Base-by-base conservation (phyloP, 2,329 filamentous ascomycete species). In the Neonectria magnoliae region DNA sequence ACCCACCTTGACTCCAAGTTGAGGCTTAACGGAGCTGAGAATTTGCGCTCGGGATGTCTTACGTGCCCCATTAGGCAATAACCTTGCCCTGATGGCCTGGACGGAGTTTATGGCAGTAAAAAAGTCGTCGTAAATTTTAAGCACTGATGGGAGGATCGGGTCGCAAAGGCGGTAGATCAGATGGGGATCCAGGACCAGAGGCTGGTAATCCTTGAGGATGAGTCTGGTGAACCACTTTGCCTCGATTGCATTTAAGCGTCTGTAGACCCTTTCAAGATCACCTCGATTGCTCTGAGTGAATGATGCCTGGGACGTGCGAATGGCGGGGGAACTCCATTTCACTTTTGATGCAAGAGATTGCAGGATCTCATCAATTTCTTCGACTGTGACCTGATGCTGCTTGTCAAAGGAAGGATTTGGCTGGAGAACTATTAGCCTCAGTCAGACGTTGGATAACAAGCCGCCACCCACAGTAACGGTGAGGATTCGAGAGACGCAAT, bases 191-290 rank as follows among this genome's bases (percentile, higher is more conserved):
- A 97, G 74, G 2, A 85, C 76, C 0, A 94, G 82, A 0, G 91
- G 91, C n/a, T 85, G 83, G 64, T 90, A 92, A 67, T 90, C 87
- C 74, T 97, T 96, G 29, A 97, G 81, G 6, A 97, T 83, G 31
- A 98, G 81, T 4, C 94, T 86, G 0, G 92, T 92, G 11, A 97
- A 84, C 94, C 94, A 98, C 79, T 97, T 97, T 4, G 90, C 91
- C 74, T 97, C 92, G 47, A 83, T 82, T 3, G 92, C 87, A 50
- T 83, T 82, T 10, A 93, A 75, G 8, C 87, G 85, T 31, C 79
- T 81, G 71, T 91, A 92, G 1, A 94, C 74, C 0, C 76, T 75
- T 20, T 82, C 82, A 1, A 95, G 76, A 4, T 84, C 76, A 5
- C 80, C 78, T 77, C 73, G 86, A 72, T 71, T 81, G 44, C 70